Evolutionary conservation across 1,284 basidiomycete genomes (phyloP).

Genomic region (Cutaneotrichosporon spelunceum): DNA sequence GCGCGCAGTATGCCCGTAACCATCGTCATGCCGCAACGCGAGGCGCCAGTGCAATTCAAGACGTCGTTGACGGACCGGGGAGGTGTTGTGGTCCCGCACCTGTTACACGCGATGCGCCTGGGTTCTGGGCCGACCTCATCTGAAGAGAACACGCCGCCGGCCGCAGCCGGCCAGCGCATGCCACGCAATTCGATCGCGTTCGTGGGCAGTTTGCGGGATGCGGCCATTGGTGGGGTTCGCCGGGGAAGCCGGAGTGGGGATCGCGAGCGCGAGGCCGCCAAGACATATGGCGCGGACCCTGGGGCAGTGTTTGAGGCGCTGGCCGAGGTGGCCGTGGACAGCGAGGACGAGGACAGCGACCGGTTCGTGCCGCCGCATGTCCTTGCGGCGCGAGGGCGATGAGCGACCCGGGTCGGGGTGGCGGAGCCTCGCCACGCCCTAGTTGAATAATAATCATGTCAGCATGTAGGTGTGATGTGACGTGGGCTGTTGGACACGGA

Average conservation of each 20-base stretch:
- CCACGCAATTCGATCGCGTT: not conserved
- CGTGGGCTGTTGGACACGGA: not conserved
- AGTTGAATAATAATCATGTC: not conserved
- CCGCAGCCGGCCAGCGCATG: not conserved
- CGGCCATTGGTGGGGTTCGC: constrained; percentile 10
- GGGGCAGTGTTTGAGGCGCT: constrained; percentile 43
- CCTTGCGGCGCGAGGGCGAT: constrained; percentile 30
- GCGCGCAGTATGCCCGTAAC: constrained; percentile 46
- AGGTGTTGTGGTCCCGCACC: constrained; percentile 42
- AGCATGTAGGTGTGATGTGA: not conserved
- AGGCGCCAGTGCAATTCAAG: constrained; percentile 37
- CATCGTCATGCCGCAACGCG: constrained; percentile 28
- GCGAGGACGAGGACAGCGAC: constrained; percentile 25
- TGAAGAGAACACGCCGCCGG: not conserved
- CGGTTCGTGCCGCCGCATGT: constrained; percentile 47
- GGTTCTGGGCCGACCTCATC: not conserved
- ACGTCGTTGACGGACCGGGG: constrained; percentile 43
- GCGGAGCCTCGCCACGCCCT: constrained; percentile 29
- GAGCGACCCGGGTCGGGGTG: constrained; percentile 34
- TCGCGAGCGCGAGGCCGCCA: constrained; percentile 37
- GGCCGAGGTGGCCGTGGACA: constrained; percentile 31
- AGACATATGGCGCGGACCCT: constrained; percentile 37
- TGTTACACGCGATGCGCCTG: constrained; percentile 41
- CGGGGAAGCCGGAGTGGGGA: constrained; percentile 28
- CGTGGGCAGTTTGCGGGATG: not conserved